Conservation (phyloP, 2,329 filamentous ascomycete species). For the Aureobasidium melanogenum region DNA sequence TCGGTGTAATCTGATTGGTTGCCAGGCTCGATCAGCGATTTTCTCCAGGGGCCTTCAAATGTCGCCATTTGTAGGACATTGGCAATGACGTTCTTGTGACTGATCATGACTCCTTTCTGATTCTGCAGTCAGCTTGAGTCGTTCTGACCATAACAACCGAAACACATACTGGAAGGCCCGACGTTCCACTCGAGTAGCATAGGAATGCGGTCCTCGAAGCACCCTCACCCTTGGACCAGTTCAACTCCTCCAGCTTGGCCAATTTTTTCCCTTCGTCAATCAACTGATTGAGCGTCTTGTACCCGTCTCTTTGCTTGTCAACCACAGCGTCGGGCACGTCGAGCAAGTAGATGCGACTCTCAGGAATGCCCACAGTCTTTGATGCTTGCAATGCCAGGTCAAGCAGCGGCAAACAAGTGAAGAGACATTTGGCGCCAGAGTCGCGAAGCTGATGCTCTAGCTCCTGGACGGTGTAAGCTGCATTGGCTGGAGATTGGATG, state of each 20-base stretch:
- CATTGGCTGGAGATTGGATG: slow-evolving; percentile 65
- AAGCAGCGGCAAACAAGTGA: slow-evolving; percentile 62
- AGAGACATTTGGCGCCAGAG: slow-evolving; percentile 59
- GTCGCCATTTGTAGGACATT: slow-evolving; percentile 57
- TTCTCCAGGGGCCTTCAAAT: slow-evolving; percentile 39
- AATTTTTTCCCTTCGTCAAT: slow-evolving; percentile 51
- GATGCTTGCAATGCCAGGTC: slow-evolving; percentile 57
- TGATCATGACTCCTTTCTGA: slow-evolving; percentile 77
- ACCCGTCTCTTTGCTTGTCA: slow-evolving; percentile 40
- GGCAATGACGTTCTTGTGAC: slow-evolving; percentile 68
- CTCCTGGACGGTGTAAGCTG: slow-evolving; percentile 61
- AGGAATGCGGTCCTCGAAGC: slow-evolving; percentile 63
- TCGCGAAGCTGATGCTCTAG: slow-evolving; percentile 64
- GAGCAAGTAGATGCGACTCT: slow-evolving; percentile 58
- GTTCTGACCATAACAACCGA: background rate
- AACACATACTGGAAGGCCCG: slow-evolving; percentile 59
- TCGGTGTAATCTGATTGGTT: slow-evolving; percentile 40
- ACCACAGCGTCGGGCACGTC: slow-evolving; percentile 52
- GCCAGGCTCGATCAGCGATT: slow-evolving; percentile 30
- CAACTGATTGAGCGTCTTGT: slow-evolving; percentile 59
- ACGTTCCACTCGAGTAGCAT: slow-evolving; percentile 74
- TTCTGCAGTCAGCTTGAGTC: background rate
- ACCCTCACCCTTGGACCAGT: slow-evolving; percentile 57
- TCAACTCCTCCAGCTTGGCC: slow-evolving; percentile 42
- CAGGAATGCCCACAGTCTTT: slow-evolving; percentile 52